phyloP scores from a whole-genome alignment of 2,329 filamentous ascomycete species.

The Cyanodermella asteris region DNA sequence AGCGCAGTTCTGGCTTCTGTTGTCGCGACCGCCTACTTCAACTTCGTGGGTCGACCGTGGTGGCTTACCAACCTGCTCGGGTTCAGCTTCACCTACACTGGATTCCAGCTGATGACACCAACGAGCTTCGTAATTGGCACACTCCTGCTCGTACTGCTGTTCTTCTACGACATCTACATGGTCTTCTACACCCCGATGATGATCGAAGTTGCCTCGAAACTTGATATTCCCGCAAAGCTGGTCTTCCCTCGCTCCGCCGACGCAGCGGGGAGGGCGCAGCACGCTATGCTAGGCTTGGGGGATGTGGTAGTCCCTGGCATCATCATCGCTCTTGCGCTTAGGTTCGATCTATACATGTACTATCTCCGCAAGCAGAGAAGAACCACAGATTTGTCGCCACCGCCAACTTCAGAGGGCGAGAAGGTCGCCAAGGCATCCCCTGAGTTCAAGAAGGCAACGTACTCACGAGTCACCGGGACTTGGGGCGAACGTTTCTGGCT shows the following conservation, averaged over 20 bases:
- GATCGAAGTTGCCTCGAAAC: slow-evolving; percentile 50
- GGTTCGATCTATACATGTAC: slow-evolving; percentile 76
- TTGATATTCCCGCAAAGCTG: slow-evolving; percentile 87
- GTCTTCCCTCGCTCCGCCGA: slow-evolving; percentile 46
- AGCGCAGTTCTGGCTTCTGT: slow-evolving; percentile 32
- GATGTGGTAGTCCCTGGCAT: slow-evolving; percentile 87
- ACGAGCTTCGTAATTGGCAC: slow-evolving; percentile 71
- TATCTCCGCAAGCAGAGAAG: slow-evolving; percentile 45
- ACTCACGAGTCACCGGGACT: slow-evolving; percentile 38
- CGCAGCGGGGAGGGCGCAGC: slow-evolving; percentile 18
- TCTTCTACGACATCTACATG: slow-evolving; percentile 80
- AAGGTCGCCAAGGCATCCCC: slow-evolving; percentile 1
- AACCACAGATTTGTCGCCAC: slow-evolving; percentile 1
- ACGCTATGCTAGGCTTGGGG: slow-evolving; percentile 74
- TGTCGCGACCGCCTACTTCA: slow-evolving; percentile 41
- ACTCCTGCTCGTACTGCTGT: slow-evolving; percentile 54
- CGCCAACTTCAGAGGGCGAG: slow-evolving; percentile 3
- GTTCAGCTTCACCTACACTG: slow-evolving; percentile 66
- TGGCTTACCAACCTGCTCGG: slow-evolving; percentile 72
- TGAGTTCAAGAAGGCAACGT: slow-evolving; percentile 8
- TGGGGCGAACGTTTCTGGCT: slow-evolving; percentile 82
- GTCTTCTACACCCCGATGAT: slow-evolving; percentile 32
- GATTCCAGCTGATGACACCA: slow-evolving; percentile 65
- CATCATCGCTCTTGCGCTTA: slow-evolving; percentile 64
- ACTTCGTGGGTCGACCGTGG: slow-evolving; percentile 37